Evolutionary conservation across 176 grass and related monocot species (phyloP), one percentile per base, ranked within the genome.

Genomic region (Bonia amplexicaulis): DNA sequence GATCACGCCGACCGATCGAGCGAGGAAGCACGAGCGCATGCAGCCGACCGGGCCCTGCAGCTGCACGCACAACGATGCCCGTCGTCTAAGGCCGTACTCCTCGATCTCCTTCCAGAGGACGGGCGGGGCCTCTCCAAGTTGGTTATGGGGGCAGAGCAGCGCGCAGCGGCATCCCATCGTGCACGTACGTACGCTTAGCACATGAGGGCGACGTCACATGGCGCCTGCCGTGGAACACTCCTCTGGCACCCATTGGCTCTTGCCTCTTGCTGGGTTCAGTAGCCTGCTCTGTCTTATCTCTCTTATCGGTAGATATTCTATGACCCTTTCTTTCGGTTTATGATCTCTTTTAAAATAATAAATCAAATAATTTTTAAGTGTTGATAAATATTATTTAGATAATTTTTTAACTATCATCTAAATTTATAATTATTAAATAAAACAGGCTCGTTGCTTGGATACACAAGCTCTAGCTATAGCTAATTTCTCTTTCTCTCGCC

Each of bases 171-270:
- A 4, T 81, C 20, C 20, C 2, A 13, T 22, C 46, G 12, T 51
- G 46, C 31, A 17, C 1, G 19, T 55, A 55, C 6, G 53, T 55
- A 3, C 19, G 53, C 53, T 55, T 55, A 58, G 20, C 54, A n/a
- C 54, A 58, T 2, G 59, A 75, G 45, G 13, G 71, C 71, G 70
- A 73, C 42, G 44, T 53, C 71, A 53, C 71, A 75, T 66, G 82
- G 70, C 71, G 19, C 78, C 12, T 14, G 70, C 81, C 81, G 13
- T 3, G 33, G 33, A 66, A 82, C 15, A 0, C 75, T 51, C 59
- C 0, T 27, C 35, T 16, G 47, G 46, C 48, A 4, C 42, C 44
- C 51, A 41, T 61, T 76, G 79, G 70, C 12, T 54, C 6, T 6
- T 12, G 16, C 23, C 84, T 12, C 7, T 53, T 22, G 19, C 19